Percentiles rank a stretch among this genome's conserved stretches.
Conservation (phyloP, 306 rosid genomes). For the Potentilla sterilis region DNA sequence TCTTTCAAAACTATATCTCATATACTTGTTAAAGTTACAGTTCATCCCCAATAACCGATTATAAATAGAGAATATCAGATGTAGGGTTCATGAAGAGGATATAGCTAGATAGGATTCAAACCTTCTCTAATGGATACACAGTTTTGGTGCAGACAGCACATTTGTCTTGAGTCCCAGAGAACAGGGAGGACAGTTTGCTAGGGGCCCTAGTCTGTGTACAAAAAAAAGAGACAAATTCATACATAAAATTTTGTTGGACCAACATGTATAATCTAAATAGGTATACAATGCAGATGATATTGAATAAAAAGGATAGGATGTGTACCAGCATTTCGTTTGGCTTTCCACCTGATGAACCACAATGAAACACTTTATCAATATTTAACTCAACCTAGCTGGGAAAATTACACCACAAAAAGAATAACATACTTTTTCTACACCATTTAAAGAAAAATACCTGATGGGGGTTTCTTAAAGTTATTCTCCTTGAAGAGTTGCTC, state of each 20-base stretch:
- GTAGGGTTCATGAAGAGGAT: neutral
- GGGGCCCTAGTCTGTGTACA: conserved; percentile 49
- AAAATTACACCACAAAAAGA: neutral
- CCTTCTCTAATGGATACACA: conserved; percentile 81
- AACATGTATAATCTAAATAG: neutral
- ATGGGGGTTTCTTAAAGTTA: conserved; percentile 40
- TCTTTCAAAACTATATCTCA: neutral
- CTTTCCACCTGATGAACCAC: conserved; percentile 43
- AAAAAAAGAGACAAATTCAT: neutral
- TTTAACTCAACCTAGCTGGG: neutral
- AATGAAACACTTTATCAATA: neutral
- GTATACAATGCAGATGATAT: neutral
- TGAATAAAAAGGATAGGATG: neutral
- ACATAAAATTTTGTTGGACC: neutral
- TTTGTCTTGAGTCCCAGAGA: conserved; percentile 87
- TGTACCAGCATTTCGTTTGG: conserved; percentile 40
- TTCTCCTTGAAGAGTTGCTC: conserved; percentile 68
- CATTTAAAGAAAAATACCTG: conserved; percentile 24
- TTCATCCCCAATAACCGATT: neutral
- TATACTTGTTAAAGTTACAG: neutral
- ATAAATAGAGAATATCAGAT: neutral
- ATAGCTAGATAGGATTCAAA: conserved; percentile 9
- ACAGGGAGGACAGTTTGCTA: conserved; percentile 58
- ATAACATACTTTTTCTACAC: neutral
- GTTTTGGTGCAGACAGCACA: conserved; percentile 75